Evolutionary conservation across 768 basidiomycete genomes (phyloP), one percentile per base, ranked within the genome.

Genomic region (Naganishia vaughanmartiniae): DNA sequence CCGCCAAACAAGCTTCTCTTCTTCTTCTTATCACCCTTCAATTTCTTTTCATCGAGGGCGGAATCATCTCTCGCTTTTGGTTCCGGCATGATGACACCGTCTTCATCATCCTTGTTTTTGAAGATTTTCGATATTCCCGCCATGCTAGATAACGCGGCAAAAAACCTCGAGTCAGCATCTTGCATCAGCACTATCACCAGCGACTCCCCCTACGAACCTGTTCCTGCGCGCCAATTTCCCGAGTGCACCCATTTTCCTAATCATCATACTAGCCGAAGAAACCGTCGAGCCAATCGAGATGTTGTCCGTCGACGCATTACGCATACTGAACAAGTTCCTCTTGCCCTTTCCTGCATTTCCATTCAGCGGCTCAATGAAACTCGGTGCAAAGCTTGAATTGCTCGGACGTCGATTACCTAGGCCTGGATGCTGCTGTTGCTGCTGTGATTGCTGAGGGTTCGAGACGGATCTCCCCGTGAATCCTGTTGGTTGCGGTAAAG

Each of bases 211-310:
- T 4, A 76, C 80, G 53, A 39, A 80, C 81, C 79, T 80, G 78
- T 94, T 95, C 54, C 93, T 85, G 63, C 93, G 83, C 11, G 92
- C 91, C 19, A 96, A 85, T 81, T 90, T 92, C 36, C 92, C 91
- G 82, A 96, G 89, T 46, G 88, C 88, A 3, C 94, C 84, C 56
- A 98, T 88, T 83, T 96, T 98, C 74, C 94, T 87, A 76, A 96
- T 94, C 87, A 98, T 95, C 80, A 97, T 90, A 54, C 90, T 92
- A 26, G 95, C 95, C 63, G 90, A 92, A 73, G 90, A 91, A 75
- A 96, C 94, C 54, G 95, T 96, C 10, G 91, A 93, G 24, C 89
- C 90, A 46, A 98, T 86, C 31, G 93, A 96, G 74, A 98, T 95
- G 81, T 95, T 96, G 81, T 95, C 93, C 53, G 92, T 94, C 67